Conservation (phyloP, 2,329 filamentous ascomycete species). For the Epicoccum nigrum region DNA sequence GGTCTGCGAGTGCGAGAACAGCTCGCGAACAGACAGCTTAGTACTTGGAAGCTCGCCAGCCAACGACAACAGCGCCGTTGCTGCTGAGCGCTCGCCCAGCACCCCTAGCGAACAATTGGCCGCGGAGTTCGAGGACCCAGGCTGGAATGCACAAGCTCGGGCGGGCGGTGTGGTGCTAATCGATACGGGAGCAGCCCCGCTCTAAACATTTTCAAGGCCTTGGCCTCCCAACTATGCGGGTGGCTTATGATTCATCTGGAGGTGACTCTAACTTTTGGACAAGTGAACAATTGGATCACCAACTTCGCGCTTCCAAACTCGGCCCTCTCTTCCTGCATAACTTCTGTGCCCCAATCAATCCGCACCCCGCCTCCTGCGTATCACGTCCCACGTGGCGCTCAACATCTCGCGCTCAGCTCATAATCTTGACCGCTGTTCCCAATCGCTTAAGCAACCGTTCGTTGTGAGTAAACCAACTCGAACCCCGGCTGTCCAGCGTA, state of each 20-base stretch:
- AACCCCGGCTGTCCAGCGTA: neutral
- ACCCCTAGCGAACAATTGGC: neutral
- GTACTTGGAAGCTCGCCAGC: no score
- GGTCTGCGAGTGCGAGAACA: neutral
- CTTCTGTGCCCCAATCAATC: constrained; percentile 1
- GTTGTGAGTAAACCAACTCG: constrained; percentile 12
- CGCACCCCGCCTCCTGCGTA: constrained; percentile 9
- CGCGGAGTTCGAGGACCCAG: constrained; percentile 2
- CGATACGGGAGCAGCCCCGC: constrained; percentile 9
- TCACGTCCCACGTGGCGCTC: constrained; percentile 18
- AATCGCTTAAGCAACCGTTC: constrained; percentile 8
- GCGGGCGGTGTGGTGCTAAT: constrained; percentile 7
- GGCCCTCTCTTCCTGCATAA: neutral
- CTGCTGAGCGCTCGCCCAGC: neutral
- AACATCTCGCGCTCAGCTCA: constrained; percentile 16
- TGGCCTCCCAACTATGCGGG: constrained; percentile 9
- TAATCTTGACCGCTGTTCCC: constrained; percentile 25
- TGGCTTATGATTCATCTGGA: constrained; percentile 16
- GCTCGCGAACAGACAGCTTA: constrained; percentile 1
- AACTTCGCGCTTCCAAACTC: neutral
- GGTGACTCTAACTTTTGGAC: neutral
- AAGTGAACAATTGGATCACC: neutral
- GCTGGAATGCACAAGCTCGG: constrained; percentile 12
- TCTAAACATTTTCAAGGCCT: constrained; percentile 6
- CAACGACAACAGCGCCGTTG: constrained; percentile 1